These are phyloP conservation scores for Lotus japonicus DNA, from an alignment of 306 rosid species.

Conservation along the genomic window DNA sequence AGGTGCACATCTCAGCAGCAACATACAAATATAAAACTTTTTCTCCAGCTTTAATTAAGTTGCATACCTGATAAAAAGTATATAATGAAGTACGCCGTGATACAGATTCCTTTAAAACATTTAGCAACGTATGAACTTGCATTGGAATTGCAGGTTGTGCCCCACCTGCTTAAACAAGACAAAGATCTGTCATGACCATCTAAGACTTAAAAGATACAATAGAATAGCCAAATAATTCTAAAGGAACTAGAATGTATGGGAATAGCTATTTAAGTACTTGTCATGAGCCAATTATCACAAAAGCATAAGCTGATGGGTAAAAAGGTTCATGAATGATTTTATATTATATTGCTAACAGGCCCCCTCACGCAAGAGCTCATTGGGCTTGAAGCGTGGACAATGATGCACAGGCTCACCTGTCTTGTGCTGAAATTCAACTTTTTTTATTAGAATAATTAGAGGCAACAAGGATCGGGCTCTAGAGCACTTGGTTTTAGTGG, in stretches of 20 bases:
- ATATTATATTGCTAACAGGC: too few relatives aligned
- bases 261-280: neutral
- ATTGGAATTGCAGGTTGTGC: constrained; percentile 30
- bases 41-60: constrained; percentile 4
- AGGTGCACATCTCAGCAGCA: neutral
- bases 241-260: neutral
- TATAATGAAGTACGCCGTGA: constrained; percentile 71
- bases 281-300: too few relatives aligned
- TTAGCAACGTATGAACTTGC: constrained; percentile 48
- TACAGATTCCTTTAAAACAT: constrained; percentile 71
- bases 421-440: too few relatives aligned
- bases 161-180: constrained; percentile 28
- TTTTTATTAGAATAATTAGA: too few relatives aligned
- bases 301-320: too few relatives aligned
- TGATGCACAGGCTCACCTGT: too few relatives aligned
- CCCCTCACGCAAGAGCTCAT: too few relatives aligned
- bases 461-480: too few relatives aligned
- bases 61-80: constrained; percentile 60
- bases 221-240: constrained; percentile 6
- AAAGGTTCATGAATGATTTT: too few relatives aligned
- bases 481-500: too few relatives aligned
- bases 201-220: constrained; percentile 11
- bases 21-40: neutral
- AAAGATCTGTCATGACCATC: constrained; percentile 17
- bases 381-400: too few relatives aligned